Percentiles rank a stretch among this genome's conserved stretches.
phyloP scores from a whole-genome alignment of 345 rosid genomes.

The Aquilaria malaccensis region DNA sequence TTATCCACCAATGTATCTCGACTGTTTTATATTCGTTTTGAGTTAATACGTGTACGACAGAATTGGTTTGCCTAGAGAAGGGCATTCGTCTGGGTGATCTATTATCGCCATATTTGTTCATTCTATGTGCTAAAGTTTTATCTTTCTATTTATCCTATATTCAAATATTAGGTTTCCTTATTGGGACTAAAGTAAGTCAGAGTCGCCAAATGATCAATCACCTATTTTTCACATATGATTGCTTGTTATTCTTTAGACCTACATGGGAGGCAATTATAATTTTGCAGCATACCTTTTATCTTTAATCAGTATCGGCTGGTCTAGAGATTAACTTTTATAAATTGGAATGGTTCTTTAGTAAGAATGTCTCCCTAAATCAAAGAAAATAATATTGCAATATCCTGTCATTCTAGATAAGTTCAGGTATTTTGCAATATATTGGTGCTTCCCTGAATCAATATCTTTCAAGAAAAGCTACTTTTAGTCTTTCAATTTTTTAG shows the following conservation, averaged over 20 bases:
- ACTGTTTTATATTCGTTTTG: background rate
- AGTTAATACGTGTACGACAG: background rate
- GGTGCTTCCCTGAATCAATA: too few relatives aligned
- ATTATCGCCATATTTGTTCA: background rate
- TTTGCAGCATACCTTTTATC: background rate
- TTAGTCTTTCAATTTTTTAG: too few relatives aligned
- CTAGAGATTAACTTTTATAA: background rate
- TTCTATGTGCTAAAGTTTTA: background rate
- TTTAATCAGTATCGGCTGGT: background rate
- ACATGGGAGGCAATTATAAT: background rate
- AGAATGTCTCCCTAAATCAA: background rate
- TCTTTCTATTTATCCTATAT: background rate
- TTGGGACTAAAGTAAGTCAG: background rate
- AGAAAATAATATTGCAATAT: background rate
- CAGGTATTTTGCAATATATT: too few relatives aligned
- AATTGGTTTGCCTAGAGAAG: background rate
- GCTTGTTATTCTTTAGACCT: background rate
- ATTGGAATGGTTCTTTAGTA: background rate
- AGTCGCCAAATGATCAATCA: background rate
- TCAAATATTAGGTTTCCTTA: background rate
- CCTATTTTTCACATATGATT: background rate
- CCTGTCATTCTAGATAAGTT: background rate
- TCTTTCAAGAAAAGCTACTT: too few relatives aligned
- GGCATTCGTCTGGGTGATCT: background rate
- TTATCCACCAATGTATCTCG: background rate